A percentile compares a stretch with the other conserved stretches of the same genome.
Conservation (phyloP, 2,329 filamentous ascomycete species). For the Fusarium albidum region DNA sequence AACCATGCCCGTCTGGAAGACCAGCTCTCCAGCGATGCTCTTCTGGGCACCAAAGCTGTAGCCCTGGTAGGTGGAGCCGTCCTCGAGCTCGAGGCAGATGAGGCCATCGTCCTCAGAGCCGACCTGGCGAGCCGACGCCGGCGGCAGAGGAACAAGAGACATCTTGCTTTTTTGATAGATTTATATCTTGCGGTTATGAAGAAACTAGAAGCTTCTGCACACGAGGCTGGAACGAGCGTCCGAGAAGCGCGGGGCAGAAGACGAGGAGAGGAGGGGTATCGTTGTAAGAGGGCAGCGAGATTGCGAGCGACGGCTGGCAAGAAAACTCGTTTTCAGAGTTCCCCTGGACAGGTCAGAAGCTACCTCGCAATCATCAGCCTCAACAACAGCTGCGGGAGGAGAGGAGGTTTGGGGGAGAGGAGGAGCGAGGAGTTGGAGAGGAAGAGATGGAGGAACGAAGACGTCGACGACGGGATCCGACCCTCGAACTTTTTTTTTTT, state of each 20-base stretch:
- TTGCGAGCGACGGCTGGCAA: conserved; percentile 47
- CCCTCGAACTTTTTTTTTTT: conserved; percentile 42
- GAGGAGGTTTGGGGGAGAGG: conserved; percentile 24
- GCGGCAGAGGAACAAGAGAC: conserved; percentile 52
- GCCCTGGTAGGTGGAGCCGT: conserved; percentile 90
- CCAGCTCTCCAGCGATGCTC: conserved; percentile 94
- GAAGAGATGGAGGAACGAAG: conserved; percentile 30
- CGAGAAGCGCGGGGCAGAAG: conserved; percentile 43
- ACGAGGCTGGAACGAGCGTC: conserved; percentile 25
- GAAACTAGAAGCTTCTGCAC: conserved; percentile 24
- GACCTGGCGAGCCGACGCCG: conserved; percentile 68
- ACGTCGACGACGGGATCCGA: conserved; percentile 30
- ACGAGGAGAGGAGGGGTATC: conserved; percentile 26
- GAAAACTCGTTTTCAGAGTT: conserved; percentile 51
- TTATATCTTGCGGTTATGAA: conserved; percentile 11
- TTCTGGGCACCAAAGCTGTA: conserved; percentile 96
- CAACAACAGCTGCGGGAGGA: conserved; percentile 35
- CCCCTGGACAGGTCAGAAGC: conserved; percentile 47
- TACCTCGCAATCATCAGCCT: conserved; percentile 50
- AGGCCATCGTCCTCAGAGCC: conserved; percentile 65
- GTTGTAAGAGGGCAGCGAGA: conserved; percentile 37
- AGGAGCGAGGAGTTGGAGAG: conserved; percentile 35
- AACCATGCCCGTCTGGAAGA: conserved; percentile 99
- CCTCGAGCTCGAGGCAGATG: conserved; percentile 90
- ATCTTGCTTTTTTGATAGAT: conserved; percentile 38